Evolutionary conservation across 345 rosid species (phyloP), one percentile per base, ranked within the genome.

Genomic region (Zanthoxylum bungeanum): DNA sequence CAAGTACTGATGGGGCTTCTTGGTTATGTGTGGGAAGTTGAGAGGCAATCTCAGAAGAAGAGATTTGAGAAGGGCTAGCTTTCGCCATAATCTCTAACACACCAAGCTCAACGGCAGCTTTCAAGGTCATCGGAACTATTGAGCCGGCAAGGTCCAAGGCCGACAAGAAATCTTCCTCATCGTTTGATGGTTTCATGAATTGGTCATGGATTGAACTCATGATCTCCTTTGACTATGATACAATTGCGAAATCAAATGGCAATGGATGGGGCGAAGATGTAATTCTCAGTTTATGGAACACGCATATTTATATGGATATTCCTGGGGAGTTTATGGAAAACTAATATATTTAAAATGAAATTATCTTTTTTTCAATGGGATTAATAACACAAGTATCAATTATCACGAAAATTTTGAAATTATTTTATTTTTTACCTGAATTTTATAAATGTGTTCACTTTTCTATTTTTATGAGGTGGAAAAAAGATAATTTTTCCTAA

Each of bases 21-120:
- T 73, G 76, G 53, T 77, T 74, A 0, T 25, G 17, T 1, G 82
- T 55, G 0, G 73, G 44, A 46, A 82, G 79, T 27, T 73, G 71
- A 46, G 77, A 68, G 25, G 70, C 80, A 1, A 84, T 68, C 55
- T 81, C 75, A 9, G 71, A 39, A 21, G 79, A 67, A 0, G 83
- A 74, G 33, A 78, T n/a, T 30, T 0, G 64, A 30, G 70, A 59
- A 1, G 72, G 79, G 59, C 73, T 61, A 0, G 80, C 65, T 42
- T 7, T 55, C 14, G 76, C 73, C 7, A 78, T 71, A 73, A 78
- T 69, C 60, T 78, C 79, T 14, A 83, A 68, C 31, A 80, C 25
- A 1, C n/a, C n/a, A n/a, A n/a, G n/a, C n/a, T n/a, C n/a, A n/a
- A n/a, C n/a, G n/a, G n/a, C n/a, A n/a, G n/a, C n/a, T 11, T 76